Evolutionary conservation across 1,284 basidiomycete genomes (phyloP), one percentile per base, ranked within the genome.

Genomic region (Bjerkandera adusta): DNA sequence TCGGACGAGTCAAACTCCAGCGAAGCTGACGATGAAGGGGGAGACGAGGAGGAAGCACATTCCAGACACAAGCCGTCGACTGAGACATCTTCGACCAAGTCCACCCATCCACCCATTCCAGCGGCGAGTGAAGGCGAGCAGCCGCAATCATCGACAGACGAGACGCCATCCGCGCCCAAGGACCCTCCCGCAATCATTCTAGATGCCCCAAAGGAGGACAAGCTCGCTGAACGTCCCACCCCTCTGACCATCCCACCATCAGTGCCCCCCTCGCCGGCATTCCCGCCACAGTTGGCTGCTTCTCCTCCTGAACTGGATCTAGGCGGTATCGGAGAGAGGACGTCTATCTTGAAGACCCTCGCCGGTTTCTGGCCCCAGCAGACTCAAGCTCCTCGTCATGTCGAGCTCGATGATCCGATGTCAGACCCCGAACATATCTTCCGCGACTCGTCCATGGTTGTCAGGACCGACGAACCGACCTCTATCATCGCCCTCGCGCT

Each of bases 401-500:
- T 76, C 22, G 84, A 85, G 48, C 64, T 53, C 10, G 84, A 87
- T 22, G 86, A 89, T 57, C 75, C 77, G 3, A 76, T 83, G 66
- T 75, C 76, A 46, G 85, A 89, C 59, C 85, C 85, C 3, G 93
- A 96, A 58, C 93, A 97, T 61, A 87, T 99, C 41, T 98, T 98
- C 67, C 81, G 92, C 24, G 96, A 98, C 62, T 95, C 92, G 12
- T 86, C 88, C 1, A 96, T 98, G 77, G 86, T 98, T 40, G 89
- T 99, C 21, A 82, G 97, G 18, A 96, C 95, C 39, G 95, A 98
- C 63, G 97, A 99, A 66, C 97, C 97, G 3, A 97, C 94, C 0
- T 97, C 94, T 7, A 97, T 99, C 58, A 96, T 99, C 54, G 96
- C 97, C 3, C 84, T 98, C 46, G 94, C 94, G 7, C 72, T 99